Evolutionary conservation across 257 asterid species (phyloP), one percentile per base, ranked within the genome.

Genomic region (Datura wrightii): DNA sequence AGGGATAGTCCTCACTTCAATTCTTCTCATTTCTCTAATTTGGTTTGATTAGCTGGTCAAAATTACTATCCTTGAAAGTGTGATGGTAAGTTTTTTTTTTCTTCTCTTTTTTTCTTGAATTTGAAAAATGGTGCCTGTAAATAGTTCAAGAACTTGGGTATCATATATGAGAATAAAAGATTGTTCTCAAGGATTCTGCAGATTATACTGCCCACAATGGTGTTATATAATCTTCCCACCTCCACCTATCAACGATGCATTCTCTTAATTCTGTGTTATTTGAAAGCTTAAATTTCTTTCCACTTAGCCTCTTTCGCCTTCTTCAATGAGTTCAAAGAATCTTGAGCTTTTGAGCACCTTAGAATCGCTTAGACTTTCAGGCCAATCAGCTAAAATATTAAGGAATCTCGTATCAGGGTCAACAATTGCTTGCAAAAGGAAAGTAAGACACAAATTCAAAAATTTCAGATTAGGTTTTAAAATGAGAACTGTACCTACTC

Each of bases 131-230:
- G 90, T 78, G 3, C 62, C 90, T 36, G 19, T 84, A 62, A 82
- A 71, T 37, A 89, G 63, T 69, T 87, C 88, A 79, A 85, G 83
- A 54, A 85, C 90, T 10, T 89, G 92, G 93, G 90, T 81, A 41
- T 89, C 89, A 41, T 87, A 89, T 76, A 83, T 88, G 82, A 89
- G 86, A 66, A 87, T 86, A 10, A 90, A 83, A 67, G 94, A 92
- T 84, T 92, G 94, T 55, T 88, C 94, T 31, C 90, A 84, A 67
- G 93, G 91, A 13, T 89, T 89, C 56, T 92, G 94, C 31, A 90
- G 91, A 74, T 56, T 88, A 4, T 90, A 89, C 83, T 92, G 93
- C 55, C 94, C 92, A 6, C 91, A 90, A 56, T 89, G 93, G 94
- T 92, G 94, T 84, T 87, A 89, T 86, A 79, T 83, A 18, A 65